Percentiles rank a stretch among this genome's conserved stretches.
Evolutionary conservation across 306 rosid genomes (phyloP).

Genomic region (Elaeagnus macrophylla): DNA sequence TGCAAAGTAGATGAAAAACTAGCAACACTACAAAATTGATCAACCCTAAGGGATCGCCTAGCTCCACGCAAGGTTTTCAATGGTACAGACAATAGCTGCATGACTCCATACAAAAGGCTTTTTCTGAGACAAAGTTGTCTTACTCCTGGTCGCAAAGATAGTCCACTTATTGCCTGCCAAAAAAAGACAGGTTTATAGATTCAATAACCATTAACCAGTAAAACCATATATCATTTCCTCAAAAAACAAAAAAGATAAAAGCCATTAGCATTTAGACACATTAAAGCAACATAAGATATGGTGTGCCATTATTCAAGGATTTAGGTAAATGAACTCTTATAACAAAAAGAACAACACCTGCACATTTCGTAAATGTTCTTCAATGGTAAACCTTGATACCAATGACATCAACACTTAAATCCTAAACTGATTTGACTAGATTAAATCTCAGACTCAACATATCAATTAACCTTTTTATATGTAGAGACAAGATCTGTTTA

Average conservation of each 20-base stretch:
- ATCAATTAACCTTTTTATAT: too few relatives aligned
- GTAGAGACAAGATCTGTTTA: too few relatives aligned
- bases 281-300: too few relatives aligned
- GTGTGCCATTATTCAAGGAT: too few relatives aligned
- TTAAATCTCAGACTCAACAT: too few relatives aligned
- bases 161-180: constrained; percentile 53
- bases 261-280: too few relatives aligned
- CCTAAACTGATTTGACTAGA: too few relatives aligned
- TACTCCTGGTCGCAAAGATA: constrained; percentile 63
- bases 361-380: too few relatives aligned
- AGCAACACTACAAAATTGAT: constrained; percentile 88
- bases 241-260: too few relatives aligned
- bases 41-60: constrained; percentile 70
- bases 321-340: background rate
- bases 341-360: background rate
- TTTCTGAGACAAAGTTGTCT: constrained; percentile 68
- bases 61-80: constrained; percentile 83
- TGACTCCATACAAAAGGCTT: constrained; percentile 69
- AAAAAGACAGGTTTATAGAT: constrained; percentile 16
- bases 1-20: constrained; percentile 67
- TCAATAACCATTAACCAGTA: constrained; percentile 6
- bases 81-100: constrained; percentile 62
- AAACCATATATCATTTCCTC: too few relatives aligned
- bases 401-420: too few relatives aligned
- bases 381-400: too few relatives aligned